A percentile compares a stretch with the other conserved stretches of the same genome.
These are phyloP conservation scores for Pezicula neosporulosa DNA, from an alignment of 2,329 filamentous ascomycete genomes.

Conservation along the genomic window DNA sequence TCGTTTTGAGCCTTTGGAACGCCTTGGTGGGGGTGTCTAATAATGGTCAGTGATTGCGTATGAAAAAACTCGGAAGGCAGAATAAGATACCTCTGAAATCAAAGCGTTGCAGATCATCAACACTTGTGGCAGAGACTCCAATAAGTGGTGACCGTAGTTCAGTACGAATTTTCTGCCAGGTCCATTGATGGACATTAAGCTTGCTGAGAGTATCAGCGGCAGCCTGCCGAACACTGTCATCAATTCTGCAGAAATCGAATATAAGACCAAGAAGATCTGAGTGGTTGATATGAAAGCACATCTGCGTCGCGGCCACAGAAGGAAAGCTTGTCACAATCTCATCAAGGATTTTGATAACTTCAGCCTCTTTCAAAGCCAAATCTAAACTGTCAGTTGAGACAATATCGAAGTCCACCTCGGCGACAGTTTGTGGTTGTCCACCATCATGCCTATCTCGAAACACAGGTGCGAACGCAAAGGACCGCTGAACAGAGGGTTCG, in stretches of 20 bases:
- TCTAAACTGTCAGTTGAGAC: constrained; percentile 80
- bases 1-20: constrained; percentile 53
- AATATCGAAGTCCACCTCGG: constrained; percentile 95
- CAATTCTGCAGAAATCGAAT: constrained; percentile 86
- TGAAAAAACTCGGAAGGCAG: constrained; percentile 8
- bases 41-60: constrained; percentile 1
- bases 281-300: constrained; percentile 91
- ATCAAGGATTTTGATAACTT: constrained; percentile 90
- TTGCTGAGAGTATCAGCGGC: constrained; percentile 84
- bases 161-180: constrained; percentile 78
- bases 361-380: constrained; percentile 84
- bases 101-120: constrained; percentile 87
- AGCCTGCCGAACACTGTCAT: constrained; percentile 59
- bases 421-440: constrained; percentile 76
- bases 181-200: constrained; percentile 76
- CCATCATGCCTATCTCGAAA: constrained; percentile 77
- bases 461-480: constrained; percentile 83
- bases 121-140: constrained; percentile 80
- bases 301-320: constrained; percentile 62
- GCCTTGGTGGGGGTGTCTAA: constrained; percentile 54
- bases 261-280: constrained; percentile 81
- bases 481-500: constrained; percentile 65
- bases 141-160: constrained; percentile 79
- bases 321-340: constrained; percentile 84
- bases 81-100: constrained; percentile 71